These are phyloP conservation scores for Vitis hybrid DNA, from an alignment of 177 flowering plant species.

Conservation along the genomic window DNA sequence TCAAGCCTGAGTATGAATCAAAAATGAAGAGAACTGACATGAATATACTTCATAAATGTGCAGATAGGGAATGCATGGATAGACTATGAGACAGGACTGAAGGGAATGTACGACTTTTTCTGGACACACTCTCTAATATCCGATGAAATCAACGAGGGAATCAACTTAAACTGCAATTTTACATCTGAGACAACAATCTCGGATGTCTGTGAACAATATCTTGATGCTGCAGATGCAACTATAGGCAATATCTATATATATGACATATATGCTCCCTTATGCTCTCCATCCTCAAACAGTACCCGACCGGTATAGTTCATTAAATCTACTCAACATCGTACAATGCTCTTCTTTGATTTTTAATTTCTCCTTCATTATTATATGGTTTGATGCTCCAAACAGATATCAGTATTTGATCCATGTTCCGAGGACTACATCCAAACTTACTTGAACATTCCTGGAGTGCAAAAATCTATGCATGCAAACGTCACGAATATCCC, in stretches of 20 bases:
- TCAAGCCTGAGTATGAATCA: too few relatives aligned
- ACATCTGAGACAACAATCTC: neutral
- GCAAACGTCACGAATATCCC: constrained; percentile 25
- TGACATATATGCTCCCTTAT: constrained; percentile 43
- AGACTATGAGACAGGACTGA: constrained; percentile 16
- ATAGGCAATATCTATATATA: constrained; percentile 21
- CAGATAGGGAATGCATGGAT: constrained; percentile 53
- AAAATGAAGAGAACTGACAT: neutral
- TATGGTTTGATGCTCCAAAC: neutral
- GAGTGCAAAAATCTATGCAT: constrained; percentile 33
- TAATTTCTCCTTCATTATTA: neutral
- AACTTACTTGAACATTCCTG: constrained; percentile 20
- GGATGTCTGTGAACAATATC: constrained; percentile 8
- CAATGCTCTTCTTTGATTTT: neutral
- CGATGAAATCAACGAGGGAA: constrained; percentile 29
- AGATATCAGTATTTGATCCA: constrained; percentile 32
- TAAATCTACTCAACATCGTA: too few relatives aligned
- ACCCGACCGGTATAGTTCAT: neutral
- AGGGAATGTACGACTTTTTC: constrained; percentile 30
- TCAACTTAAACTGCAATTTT: constrained; percentile 28
- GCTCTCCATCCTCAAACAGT: constrained; percentile 2
- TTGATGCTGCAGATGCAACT: neutral
- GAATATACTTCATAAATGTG: neutral
- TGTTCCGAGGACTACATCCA: constrained; percentile 23
- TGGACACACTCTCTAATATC: constrained; percentile 42